phyloP scores from a whole-genome alignment of 768 basidiomycete genomes.

The Pulveroboletus ravenelii region DNA sequence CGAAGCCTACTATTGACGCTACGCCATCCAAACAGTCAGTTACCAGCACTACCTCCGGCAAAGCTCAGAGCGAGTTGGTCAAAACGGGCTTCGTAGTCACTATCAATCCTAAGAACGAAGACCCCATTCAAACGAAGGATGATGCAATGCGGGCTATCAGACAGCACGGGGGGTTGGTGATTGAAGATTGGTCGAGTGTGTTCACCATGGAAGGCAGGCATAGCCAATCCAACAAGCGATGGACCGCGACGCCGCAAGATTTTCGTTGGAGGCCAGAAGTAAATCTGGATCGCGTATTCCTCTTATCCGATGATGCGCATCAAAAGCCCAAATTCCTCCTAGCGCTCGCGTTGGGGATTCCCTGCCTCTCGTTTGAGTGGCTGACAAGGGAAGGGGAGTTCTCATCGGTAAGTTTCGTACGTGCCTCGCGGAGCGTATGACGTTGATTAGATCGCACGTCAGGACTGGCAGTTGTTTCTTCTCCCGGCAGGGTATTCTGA shows the following conservation, averaged over 20 bases:
- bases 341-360: conserved; percentile 82
- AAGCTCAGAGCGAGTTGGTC: conserved; percentile 35
- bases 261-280: conserved; percentile 41
- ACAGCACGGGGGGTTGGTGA: conserved; percentile 48
- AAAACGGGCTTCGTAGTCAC: conserved; percentile 61
- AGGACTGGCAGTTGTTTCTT: conserved; percentile 63
- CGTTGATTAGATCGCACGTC: conserved; percentile 15
- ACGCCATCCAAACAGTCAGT: conserved; percentile 49
- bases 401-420: conserved; percentile 20
- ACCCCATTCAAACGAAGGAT: conserved; percentile 40
- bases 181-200: conserved; percentile 60
- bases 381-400: conserved; percentile 29
- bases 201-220: conserved; percentile 53
- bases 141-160: conserved; percentile 41
- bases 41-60: conserved; percentile 33
- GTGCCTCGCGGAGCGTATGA: conserved; percentile 1
- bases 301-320: conserved; percentile 60
- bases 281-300: conserved; percentile 46
- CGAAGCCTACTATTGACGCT: conserved; percentile 32
- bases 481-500: conserved; percentile 48
- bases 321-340: conserved; percentile 78
- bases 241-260: conserved; percentile 48
- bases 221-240: conserved; percentile 41
- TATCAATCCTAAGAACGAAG: conserved; percentile 34
- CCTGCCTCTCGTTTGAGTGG: conserved; percentile 66